Base-by-base conservation (phyloP, 2,329 filamentous ascomycete species). In the Paraconiothyrium brasiliense region DNA sequence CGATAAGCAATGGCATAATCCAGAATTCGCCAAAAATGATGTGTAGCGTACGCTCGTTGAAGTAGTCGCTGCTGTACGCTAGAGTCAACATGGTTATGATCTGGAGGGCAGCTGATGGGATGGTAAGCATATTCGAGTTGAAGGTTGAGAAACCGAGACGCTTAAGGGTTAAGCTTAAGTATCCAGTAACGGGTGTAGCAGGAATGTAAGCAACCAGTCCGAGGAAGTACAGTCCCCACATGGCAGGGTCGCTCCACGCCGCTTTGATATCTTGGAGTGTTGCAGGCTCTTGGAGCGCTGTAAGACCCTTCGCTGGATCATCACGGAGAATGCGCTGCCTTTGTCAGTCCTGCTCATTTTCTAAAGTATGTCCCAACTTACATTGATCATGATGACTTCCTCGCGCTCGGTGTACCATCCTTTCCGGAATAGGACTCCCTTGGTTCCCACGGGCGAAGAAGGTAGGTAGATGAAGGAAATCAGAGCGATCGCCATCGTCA, bases 351-450 rank as follows among this genome's bases (percentile, higher is more conserved):
- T 51, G 34, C 32, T 24, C 9, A 22, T 2, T 24, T 10, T 37
- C 11, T 9, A 9, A n/a, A 51, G 10, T 11, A 16, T 16, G 16
- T 1, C 13, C 22, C 24, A 7, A 57, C 61, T 58, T 43, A 61
- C 61, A 72, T 90, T 91, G 44, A 89, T 83, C 84, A 91, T 87
- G 71, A 91, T 90, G 55, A 86, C 83, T 68, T 91, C 89, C 69
- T 92, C 87, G 6, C 83, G 82, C 69, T 90, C 88, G 0, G 79
- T 87, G 74, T 89, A 90, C 89, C 88, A 90, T 10, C 89, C 88
- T 13, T 84, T 73, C 44, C 85, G 86, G 67, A 68, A 73, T 9
- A 74, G 62, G 5, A 70, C 59, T n/a, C 64, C 70, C 27, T 69
- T 73, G 2, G 72, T 75, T 16, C 59, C 61, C 0, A 87, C 89